Base-by-base conservation (phyloP, 345 rosid genomes). In the Zanthoxylum bungeanum region DNA sequence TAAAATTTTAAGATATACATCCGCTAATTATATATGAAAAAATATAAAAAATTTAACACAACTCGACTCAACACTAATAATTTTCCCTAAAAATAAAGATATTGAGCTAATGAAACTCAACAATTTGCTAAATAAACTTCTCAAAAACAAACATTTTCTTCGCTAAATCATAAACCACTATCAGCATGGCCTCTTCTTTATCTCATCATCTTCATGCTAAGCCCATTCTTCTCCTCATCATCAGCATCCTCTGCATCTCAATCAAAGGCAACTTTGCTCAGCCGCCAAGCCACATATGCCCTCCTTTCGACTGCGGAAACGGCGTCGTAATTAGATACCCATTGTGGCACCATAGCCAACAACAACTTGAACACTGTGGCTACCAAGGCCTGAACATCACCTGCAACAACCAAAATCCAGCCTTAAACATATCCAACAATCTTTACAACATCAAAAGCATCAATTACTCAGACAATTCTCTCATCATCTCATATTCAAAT, bases 351-450 rank as follows among this genome's bases (percentile, higher is more conserved):
- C 77, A 60, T 57, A 19, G 36, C 49, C 63, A 37, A 22, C 36
- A 37, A 22, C 36, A 33, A 16, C 21, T 5, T 4, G 71, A 74
- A 10, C 69, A 77, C 22, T 81, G 79, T n/a, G 84, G 84, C 44
- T 81, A 77, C 52, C 75, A 76, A 25, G 77, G 81, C 51, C 47
- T 77, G 24, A 72, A 69, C 21, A 30, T 77, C 62, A 75, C 84
- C 2, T 81, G 84, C 75, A 37, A 19, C 64, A 63, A 7, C 44
- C 66, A 60, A 59, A 63, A 52, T 0, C 67, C 77, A 39, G 17
- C 70, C 25, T n/a, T 81, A 17, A 28, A 68, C 52, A 67, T 77
- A 36, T 40, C 70, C 0, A 60, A 33, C 12, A 19, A 69, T 40
- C 27, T 44, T 22, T 65, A 59, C 37, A 65, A 16, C 1, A 57